Evolutionary conservation across 495 filamentous ascomycete genomes (phyloP).

Genomic region (Aspergillus leporis): DNA sequence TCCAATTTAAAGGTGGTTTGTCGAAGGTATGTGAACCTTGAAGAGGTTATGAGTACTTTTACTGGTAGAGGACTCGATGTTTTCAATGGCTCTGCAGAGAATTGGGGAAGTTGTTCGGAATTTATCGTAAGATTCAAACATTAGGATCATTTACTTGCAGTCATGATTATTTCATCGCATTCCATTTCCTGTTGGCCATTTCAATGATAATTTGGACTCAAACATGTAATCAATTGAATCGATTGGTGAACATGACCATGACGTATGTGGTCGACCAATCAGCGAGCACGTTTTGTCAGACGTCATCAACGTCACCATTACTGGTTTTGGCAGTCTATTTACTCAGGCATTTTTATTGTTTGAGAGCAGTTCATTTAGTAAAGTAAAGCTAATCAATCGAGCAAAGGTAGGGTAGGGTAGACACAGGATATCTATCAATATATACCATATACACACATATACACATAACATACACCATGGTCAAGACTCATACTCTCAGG

Average conservation of each 20-base stretch:
- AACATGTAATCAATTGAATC: background rate
- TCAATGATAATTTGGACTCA: too few species aligned
- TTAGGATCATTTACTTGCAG: too few species aligned
- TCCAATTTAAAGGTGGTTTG: background rate
- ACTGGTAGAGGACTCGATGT: too few species aligned
- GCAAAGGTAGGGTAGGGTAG: background rate
- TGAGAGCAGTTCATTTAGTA: too few species aligned
- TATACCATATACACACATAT: conserved; percentile 2
- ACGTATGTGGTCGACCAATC: conserved; percentile 12
- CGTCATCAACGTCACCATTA: background rate
- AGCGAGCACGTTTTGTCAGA: conserved; percentile 12
- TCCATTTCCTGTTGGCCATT: background rate
- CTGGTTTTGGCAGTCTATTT: background rate
- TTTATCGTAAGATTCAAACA: too few species aligned
- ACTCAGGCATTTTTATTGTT: too few species aligned
- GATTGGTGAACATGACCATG: background rate
- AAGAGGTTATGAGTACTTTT: too few species aligned
- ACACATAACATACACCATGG: background rate
- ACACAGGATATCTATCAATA: conserved; percentile 7
- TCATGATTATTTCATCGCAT: background rate
- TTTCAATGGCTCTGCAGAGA: background rate
- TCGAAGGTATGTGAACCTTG: too few species aligned
- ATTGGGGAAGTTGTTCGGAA: background rate
- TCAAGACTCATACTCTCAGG: too few species aligned
- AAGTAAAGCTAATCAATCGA: too few species aligned